phyloP scores from a whole-genome alignment of 139 green algal genomes.

The Closterium sp. region DNA sequence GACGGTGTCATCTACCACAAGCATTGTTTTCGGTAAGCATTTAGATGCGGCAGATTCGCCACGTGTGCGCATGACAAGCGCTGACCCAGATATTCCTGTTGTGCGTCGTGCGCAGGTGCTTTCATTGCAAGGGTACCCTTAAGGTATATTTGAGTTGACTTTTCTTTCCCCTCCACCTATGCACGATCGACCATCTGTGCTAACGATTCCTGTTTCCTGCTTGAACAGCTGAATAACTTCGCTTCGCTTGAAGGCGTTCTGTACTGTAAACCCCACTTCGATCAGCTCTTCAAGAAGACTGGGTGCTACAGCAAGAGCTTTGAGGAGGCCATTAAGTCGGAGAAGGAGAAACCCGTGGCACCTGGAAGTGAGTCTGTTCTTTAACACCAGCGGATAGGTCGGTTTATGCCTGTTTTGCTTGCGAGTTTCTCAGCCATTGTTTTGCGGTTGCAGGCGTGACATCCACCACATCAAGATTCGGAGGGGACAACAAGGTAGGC shows the following conservation, averaged over 20 bases:
- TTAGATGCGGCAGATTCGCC: not conserved
- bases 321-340: constrained; percentile 28
- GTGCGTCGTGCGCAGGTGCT: not conserved
- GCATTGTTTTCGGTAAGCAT: constrained; percentile 38
- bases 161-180: not conserved
- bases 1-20: constrained; percentile 41
- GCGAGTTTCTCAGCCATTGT: not conserved
- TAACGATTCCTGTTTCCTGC: not conserved
- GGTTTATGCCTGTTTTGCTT: not conserved
- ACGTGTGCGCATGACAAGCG: not conserved
- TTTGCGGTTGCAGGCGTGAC: not conserved
- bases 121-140: constrained; percentile 2
- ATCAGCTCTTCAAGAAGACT: constrained; percentile 46
- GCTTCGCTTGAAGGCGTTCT: constrained; percentile 43
- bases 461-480: not conserved
- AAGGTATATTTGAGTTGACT: not conserved
- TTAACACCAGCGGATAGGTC: not conserved
- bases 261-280: constrained; percentile 49
- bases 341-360: constrained; percentile 9
- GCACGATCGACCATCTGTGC: not conserved
- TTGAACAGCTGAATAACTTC: constrained; percentile 7
- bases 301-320: constrained; percentile 40
- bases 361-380: constrained; percentile 13
- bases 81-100: not conserved
- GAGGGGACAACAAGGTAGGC: not conserved